phyloP scores from a whole-genome alignment of 169 alveolate species.

The Babesia ovata region DNA sequence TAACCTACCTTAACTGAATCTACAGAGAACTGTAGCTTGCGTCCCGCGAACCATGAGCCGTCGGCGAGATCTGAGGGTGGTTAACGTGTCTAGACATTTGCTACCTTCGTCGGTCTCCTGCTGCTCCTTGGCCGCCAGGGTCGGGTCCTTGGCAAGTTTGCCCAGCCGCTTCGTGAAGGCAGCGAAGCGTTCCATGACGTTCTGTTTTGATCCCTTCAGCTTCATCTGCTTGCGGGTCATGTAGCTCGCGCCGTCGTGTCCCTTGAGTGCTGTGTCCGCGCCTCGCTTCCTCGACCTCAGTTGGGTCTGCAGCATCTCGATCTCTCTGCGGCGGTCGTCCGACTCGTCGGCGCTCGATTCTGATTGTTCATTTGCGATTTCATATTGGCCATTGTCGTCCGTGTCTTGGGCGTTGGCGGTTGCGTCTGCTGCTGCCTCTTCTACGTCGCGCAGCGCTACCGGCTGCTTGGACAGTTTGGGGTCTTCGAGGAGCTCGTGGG shows the following conservation, averaged over 20 bases:
- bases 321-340: slow-evolving; percentile 25
- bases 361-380: background rate
- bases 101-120: slow-evolving; percentile 64
- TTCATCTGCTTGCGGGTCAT: slow-evolving; percentile 47
- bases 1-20: slow-evolving; percentile 53
- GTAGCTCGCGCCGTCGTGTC: slow-evolving; percentile 23
- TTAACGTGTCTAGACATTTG: background rate
- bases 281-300: slow-evolving; percentile 2
- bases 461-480: slow-evolving; percentile 37
- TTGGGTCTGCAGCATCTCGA: slow-evolving; percentile 12
- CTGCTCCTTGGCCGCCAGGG: slow-evolving; percentile 38
- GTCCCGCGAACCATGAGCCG: slow-evolving; percentile 71
- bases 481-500: slow-evolving; percentile 61
- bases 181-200: slow-evolving; percentile 52
- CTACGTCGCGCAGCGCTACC: background rate
- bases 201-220: background rate
- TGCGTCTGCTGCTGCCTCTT: background rate
- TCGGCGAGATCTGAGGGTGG: slow-evolving; percentile 55
- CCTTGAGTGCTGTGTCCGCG: background rate
- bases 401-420: background rate
- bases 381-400: background rate
- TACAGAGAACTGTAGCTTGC: slow-evolving; percentile 54
- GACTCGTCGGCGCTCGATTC: slow-evolving; percentile 4
- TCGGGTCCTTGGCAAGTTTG: slow-evolving; percentile 21
- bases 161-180: slow-evolving; percentile 55